Conservation (phyloP, 495 filamentous ascomycete species). For the Aspergillus carlsbadensis region DNA sequence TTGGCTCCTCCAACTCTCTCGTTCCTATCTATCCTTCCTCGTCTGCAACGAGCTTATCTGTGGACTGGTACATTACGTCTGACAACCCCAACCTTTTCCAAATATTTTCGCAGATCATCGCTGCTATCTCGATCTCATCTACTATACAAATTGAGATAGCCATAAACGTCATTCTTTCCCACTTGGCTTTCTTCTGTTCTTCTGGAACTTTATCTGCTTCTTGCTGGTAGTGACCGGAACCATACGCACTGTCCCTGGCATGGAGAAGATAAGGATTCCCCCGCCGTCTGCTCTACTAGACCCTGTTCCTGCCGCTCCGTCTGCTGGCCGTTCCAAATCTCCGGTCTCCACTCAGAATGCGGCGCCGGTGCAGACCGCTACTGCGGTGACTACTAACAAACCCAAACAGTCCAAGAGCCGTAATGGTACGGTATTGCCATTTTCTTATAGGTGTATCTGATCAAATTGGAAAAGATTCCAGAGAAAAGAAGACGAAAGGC, state of each 20-base stretch:
- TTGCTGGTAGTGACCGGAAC: neutral
- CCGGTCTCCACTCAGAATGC: slow-evolving; percentile 32
- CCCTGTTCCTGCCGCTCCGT: slow-evolving; percentile 30
- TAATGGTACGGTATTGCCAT: slow-evolving; percentile 60
- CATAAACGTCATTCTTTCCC: neutral
- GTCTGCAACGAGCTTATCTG: slow-evolving; percentile 18
- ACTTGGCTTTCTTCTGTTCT: slow-evolving; percentile 1
- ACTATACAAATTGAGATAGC: neutral
- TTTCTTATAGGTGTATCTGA: slow-evolving; percentile 9
- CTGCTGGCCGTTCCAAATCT: slow-evolving; percentile 32
- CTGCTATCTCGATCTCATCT: neutral
- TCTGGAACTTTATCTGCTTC: neutral
- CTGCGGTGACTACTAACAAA: slow-evolving; percentile 41
- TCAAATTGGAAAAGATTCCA: neutral
- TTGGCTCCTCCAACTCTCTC: slow-evolving; percentile 6
- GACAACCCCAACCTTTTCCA: slow-evolving; percentile 1
- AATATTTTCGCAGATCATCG: neutral
- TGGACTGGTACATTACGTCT: slow-evolving; percentile 2
- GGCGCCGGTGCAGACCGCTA: slow-evolving; percentile 25
- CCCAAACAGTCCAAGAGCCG: slow-evolving; percentile 82
- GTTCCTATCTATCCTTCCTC: slow-evolving; percentile 19
- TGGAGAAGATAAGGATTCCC: slow-evolving; percentile 64
- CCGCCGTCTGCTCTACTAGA: slow-evolving; percentile 61
- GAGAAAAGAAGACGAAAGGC: neutral
- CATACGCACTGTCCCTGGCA: slow-evolving; percentile 28